Evolutionary conservation across 495 filamentous ascomycete genomes (phyloP).

Genomic region (Pseudevernia furfuracea): DNA sequence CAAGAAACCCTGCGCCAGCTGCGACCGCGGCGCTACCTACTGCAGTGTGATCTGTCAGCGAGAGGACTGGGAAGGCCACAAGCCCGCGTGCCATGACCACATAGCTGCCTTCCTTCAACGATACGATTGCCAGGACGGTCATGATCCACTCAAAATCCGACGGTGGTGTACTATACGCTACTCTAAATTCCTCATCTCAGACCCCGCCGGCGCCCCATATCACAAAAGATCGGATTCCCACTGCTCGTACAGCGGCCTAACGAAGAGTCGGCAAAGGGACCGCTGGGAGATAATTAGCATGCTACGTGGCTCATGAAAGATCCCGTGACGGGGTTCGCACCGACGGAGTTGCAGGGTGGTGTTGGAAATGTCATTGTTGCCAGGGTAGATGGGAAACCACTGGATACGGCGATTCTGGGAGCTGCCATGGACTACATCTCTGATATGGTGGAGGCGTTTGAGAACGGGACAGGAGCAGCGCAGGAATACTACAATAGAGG

Average conservation of each 20-base stretch:
- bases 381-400: not conserved
- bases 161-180: not conserved
- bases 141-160: not conserved
- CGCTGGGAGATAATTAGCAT: slow-evolving; percentile 7
- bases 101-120: not conserved
- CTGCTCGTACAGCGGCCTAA: not conserved
- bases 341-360: slow-evolving; percentile 7
- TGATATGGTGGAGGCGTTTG: not conserved
- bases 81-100: not conserved
- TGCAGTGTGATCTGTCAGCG: not conserved
- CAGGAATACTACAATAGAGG: not conserved
- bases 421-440: not conserved
- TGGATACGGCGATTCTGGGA: not conserved
- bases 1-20: not conserved
- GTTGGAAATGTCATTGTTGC: not conserved
- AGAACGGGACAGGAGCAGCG: not conserved
- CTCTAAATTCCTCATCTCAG: not conserved
- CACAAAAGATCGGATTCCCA: not conserved
- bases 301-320: slow-evolving; percentile 17
- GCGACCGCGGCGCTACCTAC: not conserved
- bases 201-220: not conserved
- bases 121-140: not conserved
- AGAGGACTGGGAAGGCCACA: not conserved
- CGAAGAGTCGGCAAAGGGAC: not conserved
- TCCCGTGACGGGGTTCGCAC: slow-evolving; percentile 9